Evolutionary conservation across 257 asterid genomes (phyloP).

Genomic region (Avicennia marina): DNA sequence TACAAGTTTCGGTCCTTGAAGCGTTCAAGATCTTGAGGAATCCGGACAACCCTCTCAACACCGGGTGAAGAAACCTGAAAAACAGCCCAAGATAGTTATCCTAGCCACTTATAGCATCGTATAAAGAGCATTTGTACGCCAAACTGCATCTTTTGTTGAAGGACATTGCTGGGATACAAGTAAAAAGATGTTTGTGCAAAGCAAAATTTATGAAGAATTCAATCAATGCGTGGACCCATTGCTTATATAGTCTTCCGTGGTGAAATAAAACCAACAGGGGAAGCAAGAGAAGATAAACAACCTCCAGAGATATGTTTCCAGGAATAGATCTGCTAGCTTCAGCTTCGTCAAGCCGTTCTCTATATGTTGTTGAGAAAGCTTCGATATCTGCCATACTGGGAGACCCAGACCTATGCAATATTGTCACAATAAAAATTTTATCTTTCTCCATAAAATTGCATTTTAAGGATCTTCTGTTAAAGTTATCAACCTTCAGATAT

Average conservation of each 20-base stretch:
- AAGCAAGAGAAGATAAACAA: conserved; percentile 19
- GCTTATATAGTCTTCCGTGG: too few relatives aligned
- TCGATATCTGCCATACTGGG: conserved; percentile 76
- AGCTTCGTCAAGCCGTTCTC: conserved; percentile 69
- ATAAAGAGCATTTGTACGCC: too few relatives aligned
- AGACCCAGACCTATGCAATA: conserved; percentile 74
- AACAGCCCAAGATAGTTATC: not conserved
- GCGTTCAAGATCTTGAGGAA: conserved; percentile 84
- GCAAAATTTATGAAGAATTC: too few relatives aligned
- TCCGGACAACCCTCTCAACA: conserved; percentile 59
- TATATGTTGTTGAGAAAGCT: conserved; percentile 59
- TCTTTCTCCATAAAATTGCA: not conserved
- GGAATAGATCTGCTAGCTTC: conserved; percentile 62
- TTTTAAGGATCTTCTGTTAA: too few relatives aligned
- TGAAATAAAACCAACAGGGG: not conserved
- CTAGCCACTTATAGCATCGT: too few relatives aligned
- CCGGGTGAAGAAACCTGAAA: conserved; percentile 92
- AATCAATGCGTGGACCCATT: too few relatives aligned
- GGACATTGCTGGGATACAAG: too few relatives aligned
- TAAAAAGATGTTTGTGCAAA: too few relatives aligned
- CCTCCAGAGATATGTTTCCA: conserved; percentile 63
- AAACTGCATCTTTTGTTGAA: too few relatives aligned
- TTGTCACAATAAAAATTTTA: conserved; percentile 4
- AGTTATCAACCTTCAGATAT: too few relatives aligned
- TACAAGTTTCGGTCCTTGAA: conserved; percentile 76